Conservation (phyloP, 495 filamentous ascomycete genomes). For the Cairneyella variabilis region DNA sequence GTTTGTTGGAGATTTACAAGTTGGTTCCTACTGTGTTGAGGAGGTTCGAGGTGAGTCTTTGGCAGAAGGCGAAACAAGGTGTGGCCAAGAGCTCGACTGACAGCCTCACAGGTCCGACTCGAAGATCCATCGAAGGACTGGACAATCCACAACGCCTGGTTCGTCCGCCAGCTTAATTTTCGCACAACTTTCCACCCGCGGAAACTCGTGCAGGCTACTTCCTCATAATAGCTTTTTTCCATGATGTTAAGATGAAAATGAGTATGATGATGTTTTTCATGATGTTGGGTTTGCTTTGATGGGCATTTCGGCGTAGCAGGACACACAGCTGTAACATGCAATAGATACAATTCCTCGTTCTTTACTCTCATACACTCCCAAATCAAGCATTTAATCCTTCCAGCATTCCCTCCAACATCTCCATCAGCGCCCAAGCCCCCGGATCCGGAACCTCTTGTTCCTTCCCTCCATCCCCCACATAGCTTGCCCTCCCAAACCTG, state of each 20-base stretch:
- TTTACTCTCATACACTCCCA: no score
- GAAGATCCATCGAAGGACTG: slow-evolving; percentile 57
- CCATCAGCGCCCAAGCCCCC: slow-evolving; percentile 58
- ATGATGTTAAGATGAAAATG: no score
- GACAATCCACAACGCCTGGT: slow-evolving; percentile 69
- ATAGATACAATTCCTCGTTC: no score
- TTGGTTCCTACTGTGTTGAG: slow-evolving; percentile 69
- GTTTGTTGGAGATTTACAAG: slow-evolving; percentile 75
- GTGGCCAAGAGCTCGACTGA: neutral
- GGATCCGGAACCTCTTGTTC: slow-evolving; percentile 51
- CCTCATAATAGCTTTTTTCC: no score
- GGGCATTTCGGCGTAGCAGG: no score
- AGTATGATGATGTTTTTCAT: no score
- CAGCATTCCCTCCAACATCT: slow-evolving; percentile 49
- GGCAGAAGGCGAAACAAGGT: no score
- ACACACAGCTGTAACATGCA: no score
- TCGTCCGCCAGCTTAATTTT: slow-evolving; percentile 66
- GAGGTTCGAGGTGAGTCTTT: slow-evolving; percentile 56
- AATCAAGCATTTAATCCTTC: no score
- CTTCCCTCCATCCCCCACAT: slow-evolving; percentile 46
- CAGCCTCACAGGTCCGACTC: slow-evolving; percentile 42
- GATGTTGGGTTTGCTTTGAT: no score
- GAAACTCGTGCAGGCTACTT: slow-evolving; percentile 37
- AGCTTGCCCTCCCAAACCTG: slow-evolving; percentile 55
- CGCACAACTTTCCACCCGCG: slow-evolving; percentile 48